These are phyloP conservation scores for Penicillium vulpinum DNA, from an alignment of 2,329 filamentous ascomycete species.

Conservation along the genomic window DNA sequence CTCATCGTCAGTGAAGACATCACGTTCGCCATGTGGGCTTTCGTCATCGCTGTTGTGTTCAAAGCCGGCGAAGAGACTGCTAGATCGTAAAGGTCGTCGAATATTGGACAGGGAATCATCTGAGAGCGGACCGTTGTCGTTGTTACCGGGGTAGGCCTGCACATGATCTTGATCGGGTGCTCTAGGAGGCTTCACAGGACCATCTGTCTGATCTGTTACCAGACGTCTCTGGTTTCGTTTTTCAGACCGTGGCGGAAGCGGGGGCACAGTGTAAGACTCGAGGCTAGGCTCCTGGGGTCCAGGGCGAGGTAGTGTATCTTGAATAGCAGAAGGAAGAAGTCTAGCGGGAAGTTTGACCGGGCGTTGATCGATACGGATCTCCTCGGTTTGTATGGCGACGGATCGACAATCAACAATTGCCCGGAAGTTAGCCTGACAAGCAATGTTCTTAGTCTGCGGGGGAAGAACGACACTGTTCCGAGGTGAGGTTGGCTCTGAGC, in stretches of 20 bases:
- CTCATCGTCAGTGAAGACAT: conserved; percentile 47
- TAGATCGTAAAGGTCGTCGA: conserved; percentile 71
- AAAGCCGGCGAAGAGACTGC: conserved; percentile 84
- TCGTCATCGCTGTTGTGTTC: conserved; percentile 64
- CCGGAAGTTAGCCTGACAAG: conserved; percentile 71
- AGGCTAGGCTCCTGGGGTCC: conserved; percentile 29
- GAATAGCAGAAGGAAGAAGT: conserved; percentile 74
- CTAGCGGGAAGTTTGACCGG: conserved; percentile 73
- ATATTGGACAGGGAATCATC: conserved; percentile 58
- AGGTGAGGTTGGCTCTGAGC: conserved; percentile 77
- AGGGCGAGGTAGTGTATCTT: conserved; percentile 47
- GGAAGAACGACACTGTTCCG: conserved; percentile 73
- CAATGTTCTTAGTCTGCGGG: conserved; percentile 75
- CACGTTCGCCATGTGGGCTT: conserved; percentile 24
- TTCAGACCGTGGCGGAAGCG: conserved; percentile 36
- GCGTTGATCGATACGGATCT: conserved; percentile 79
- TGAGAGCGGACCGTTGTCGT: conserved; percentile 74
- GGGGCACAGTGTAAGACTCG: conserved; percentile 36
- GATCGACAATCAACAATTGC: conserved; percentile 51
- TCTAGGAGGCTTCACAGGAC: conserved; percentile 24
- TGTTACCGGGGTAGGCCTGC: conserved; percentile 74
- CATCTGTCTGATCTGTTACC: conserved; percentile 48
- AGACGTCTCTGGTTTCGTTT: conserved; percentile 28
- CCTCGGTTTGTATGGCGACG: conserved; percentile 78
- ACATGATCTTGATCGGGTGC: conserved; percentile 46